Evolutionary conservation across 2,329 filamentous ascomycete species (phyloP).

Genomic region (Pseudogymnoascus pannorum): DNA sequence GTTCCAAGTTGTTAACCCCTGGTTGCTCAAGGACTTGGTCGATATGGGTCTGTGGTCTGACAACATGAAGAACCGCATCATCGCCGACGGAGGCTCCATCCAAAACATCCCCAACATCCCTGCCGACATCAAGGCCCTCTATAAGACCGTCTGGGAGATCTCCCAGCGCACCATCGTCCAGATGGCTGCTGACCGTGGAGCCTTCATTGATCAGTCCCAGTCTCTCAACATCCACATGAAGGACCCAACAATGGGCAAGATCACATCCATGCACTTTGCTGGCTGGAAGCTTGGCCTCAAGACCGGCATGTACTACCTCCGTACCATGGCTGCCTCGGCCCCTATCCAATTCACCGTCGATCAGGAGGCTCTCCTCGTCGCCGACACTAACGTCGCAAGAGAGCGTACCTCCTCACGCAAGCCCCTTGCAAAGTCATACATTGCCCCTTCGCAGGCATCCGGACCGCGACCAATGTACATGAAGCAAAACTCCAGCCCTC

Average conservation of each 20-base stretch:
- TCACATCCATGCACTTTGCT: constrained; percentile 98
- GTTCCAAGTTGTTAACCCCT: constrained; percentile 99
- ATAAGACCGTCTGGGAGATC: constrained; percentile 99
- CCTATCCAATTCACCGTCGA: constrained; percentile 99
- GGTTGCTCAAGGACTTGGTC: constrained; percentile 95
- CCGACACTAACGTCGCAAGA: constrained; percentile 70
- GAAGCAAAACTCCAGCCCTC: constrained; percentile 40
- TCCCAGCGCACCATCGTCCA: constrained; percentile 91
- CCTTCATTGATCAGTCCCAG: constrained; percentile 98
- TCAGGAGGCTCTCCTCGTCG: constrained; percentile 84
- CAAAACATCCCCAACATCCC: constrained; percentile 97
- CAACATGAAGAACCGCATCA: constrained; percentile 99
- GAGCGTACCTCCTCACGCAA: constrained; percentile 63
- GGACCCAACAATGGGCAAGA: constrained; percentile 99
- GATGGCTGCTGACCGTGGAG: constrained; percentile 97
- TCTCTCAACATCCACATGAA: constrained; percentile 99
- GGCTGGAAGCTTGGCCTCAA: constrained; percentile 99
- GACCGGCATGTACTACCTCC: constrained; percentile 99
- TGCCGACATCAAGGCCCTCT: constrained; percentile 87
- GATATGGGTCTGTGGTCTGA: constrained; percentile 98
- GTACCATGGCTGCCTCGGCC: constrained; percentile 91
- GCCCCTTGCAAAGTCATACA: constrained; percentile 42
- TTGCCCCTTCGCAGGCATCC: constrained; percentile 42
- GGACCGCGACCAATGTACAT: constrained; percentile 62
- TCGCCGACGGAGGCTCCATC: constrained; percentile 89